Percentiles rank a stretch among this genome's conserved stretches.
Evolutionary conservation across 1,284 basidiomycete species (phyloP).

Genomic region (Moesziomyces antarcticus): DNA sequence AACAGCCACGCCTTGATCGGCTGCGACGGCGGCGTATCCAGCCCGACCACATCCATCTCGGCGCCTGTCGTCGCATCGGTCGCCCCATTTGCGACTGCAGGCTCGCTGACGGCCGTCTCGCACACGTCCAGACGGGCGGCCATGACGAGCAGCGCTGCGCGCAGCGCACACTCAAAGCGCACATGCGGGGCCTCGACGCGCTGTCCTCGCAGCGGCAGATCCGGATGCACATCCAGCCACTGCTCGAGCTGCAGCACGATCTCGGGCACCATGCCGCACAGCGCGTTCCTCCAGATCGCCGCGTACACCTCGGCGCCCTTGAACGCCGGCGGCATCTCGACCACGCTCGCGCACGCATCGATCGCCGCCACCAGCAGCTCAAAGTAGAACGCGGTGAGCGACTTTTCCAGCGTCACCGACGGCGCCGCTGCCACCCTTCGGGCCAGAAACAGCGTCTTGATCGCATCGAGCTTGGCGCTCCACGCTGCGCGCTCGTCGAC

Average conservation of each 20-base stretch:
- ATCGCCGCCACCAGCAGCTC: constrained; percentile 41
- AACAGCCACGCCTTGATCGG: constrained; percentile 48
- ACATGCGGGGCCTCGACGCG: constrained; percentile 38
- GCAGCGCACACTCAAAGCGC: constrained; percentile 31
- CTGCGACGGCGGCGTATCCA: constrained; percentile 33
- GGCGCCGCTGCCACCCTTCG: constrained; percentile 26
- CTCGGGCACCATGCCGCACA: constrained; percentile 47
- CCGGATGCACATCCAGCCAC: constrained; percentile 37
- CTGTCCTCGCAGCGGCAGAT: constrained; percentile 32
- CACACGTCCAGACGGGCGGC: constrained; percentile 22
- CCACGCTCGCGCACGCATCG: constrained; percentile 37
- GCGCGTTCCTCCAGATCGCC: constrained; percentile 38
- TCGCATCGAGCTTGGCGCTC: constrained; percentile 35
- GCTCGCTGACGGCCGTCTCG: constrained; percentile 17
- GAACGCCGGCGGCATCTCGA: constrained; percentile 26
- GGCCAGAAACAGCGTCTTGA: constrained; percentile 42
- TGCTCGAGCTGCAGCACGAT: constrained; percentile 44
- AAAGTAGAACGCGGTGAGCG: constrained; percentile 43
- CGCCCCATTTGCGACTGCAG: background rate
- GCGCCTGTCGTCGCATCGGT: background rate
- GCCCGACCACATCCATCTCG: constrained; percentile 19
- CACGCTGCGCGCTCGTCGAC: constrained; percentile 28
- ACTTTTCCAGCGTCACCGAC: constrained; percentile 41
- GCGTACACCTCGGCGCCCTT: constrained; percentile 36
- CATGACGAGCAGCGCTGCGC: constrained; percentile 32